Conservation (phyloP, 2,329 filamentous ascomycete species). For the Dendryphion nanum region DNA sequence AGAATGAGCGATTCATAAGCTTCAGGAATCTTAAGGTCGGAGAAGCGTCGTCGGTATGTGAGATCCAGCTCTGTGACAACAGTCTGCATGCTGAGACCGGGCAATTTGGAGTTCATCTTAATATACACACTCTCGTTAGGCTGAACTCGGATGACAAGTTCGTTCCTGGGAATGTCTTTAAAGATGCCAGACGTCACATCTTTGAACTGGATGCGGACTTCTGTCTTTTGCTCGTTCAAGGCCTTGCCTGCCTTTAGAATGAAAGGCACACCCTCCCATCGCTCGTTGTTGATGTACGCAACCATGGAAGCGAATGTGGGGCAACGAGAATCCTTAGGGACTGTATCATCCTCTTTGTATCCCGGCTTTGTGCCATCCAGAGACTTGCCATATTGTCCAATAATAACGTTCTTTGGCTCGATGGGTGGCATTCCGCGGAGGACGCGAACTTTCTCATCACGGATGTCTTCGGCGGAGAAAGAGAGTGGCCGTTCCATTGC, state of each 20-base stretch:
- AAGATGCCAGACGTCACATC: slow-evolving; percentile 99
- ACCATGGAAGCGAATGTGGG: slow-evolving; percentile 97
- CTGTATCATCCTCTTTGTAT: slow-evolving; percentile 98
- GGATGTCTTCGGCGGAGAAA: slow-evolving; percentile 96
- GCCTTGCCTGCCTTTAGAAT: slow-evolving; percentile 99
- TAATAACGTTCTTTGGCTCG: slow-evolving; percentile 99
- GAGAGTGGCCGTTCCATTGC: slow-evolving; percentile 98
- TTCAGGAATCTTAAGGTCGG: slow-evolving; percentile 98
- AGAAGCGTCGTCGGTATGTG: slow-evolving; percentile 97
- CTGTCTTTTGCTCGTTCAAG: slow-evolving; percentile 98
- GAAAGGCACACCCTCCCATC: slow-evolving; percentile 98
- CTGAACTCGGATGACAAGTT: slow-evolving; percentile 98
- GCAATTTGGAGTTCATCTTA: slow-evolving; percentile 99
- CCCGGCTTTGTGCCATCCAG: slow-evolving; percentile 93
- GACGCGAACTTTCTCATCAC: slow-evolving; percentile 97
- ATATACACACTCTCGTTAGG: slow-evolving; percentile 99
- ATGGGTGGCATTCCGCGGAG: slow-evolving; percentile 90
- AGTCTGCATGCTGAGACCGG: slow-evolving; percentile 98
- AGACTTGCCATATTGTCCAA: slow-evolving; percentile 96
- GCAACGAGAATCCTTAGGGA: slow-evolving; percentile 95
- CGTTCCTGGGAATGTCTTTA: slow-evolving; percentile 98
- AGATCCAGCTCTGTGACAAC: slow-evolving; percentile 97
- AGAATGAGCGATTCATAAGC: slow-evolving; percentile 97
- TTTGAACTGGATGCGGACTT: slow-evolving; percentile 99
- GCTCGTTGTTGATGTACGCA: slow-evolving; percentile 98